Percentiles rank a stretch among this genome's conserved stretches.
Evolutionary conservation across 1,139 yeast species (phyloP).

Genomic region (Scheffersomyces segobiensis): DNA sequence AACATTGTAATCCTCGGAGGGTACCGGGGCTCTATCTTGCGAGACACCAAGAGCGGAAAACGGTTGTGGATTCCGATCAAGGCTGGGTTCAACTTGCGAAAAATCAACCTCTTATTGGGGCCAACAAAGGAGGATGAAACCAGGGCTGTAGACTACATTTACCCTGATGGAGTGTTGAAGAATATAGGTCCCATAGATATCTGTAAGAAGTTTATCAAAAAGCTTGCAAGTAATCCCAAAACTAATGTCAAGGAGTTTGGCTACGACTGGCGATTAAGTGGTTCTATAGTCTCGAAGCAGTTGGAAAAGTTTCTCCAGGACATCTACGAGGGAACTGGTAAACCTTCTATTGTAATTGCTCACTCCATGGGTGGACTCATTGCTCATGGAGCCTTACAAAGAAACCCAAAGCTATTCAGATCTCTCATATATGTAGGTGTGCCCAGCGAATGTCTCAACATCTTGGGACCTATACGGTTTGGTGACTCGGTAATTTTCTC

Average conservation of each 20-base stretch:
- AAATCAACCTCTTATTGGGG: slow-evolving; percentile 70
- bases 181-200: slow-evolving; percentile 90
- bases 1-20: slow-evolving; percentile 84
- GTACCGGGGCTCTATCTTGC: slow-evolving; percentile 78
- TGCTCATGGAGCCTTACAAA: slow-evolving; percentile 75
- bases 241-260: slow-evolving; percentile 74
- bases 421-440: slow-evolving; percentile 80
- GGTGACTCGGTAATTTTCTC: slow-evolving; percentile 81
- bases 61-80: slow-evolving; percentile 86
- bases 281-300: slow-evolving; percentile 51
- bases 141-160: slow-evolving; percentile 49
- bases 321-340: slow-evolving; percentile 41
- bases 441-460: slow-evolving; percentile 83
- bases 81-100: slow-evolving; percentile 76
- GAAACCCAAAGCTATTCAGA: slow-evolving; percentile 64
- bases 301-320: slow-evolving; percentile 48
- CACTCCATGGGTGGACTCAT: slow-evolving; percentile 95
- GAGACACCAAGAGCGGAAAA: slow-evolving; percentile 63
- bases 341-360: slow-evolving; percentile 70
- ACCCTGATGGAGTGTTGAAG: slow-evolving; percentile 76
- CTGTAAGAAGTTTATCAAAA: slow-evolving; percentile 59
- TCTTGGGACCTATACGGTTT: slow-evolving; percentile 78
- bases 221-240: slow-evolving; percentile 55
- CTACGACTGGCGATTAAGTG: slow-evolving; percentile 87
- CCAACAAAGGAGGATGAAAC: slow-evolving; percentile 66